Conservation (phyloP, 2,329 filamentous ascomycete genomes). For the Monosporascus sp. region DNA sequence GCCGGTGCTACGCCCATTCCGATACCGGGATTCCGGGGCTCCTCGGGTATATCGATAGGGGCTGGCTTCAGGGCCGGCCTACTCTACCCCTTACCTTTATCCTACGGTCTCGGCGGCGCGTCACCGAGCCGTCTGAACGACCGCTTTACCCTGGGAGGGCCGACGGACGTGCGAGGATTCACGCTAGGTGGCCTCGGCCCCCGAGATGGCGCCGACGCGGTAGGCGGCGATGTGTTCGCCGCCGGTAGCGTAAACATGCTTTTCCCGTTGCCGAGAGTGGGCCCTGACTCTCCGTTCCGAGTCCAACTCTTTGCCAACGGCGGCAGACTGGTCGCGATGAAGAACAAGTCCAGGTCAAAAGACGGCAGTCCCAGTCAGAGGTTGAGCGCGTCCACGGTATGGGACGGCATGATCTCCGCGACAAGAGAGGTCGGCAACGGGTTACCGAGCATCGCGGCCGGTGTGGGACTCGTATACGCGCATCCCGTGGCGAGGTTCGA, state of each 20-base stretch:
- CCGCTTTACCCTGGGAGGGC: slow-evolving; percentile 89
- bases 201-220: slow-evolving; percentile 75
- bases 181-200: slow-evolving; percentile 84
- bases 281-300: slow-evolving; percentile 76
- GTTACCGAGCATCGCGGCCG: slow-evolving; percentile 78
- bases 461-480: slow-evolving; percentile 87
- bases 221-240: slow-evolving; percentile 88
- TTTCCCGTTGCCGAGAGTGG: slow-evolving; percentile 75
- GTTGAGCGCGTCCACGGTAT: slow-evolving; percentile 40
- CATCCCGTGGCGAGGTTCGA: slow-evolving; percentile 92
- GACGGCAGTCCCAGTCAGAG: slow-evolving; percentile 25
- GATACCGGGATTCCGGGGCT: slow-evolving; percentile 60
- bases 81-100: slow-evolving; percentile 72
- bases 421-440: slow-evolving; percentile 67
- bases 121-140: slow-evolving; percentile 80
- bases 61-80: slow-evolving; percentile 76
- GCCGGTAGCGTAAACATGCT: slow-evolving; percentile 84
- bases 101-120: slow-evolving; percentile 46
- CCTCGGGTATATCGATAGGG: slow-evolving; percentile 76
- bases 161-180: slow-evolving; percentile 92
- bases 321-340: slow-evolving; percentile 75
- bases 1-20: slow-evolving; percentile 70
- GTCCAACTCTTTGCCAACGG: slow-evolving; percentile 90
- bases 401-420: slow-evolving; percentile 52
- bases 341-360: slow-evolving; percentile 46